A percentile compares a stretch with the other conserved stretches of the same genome.
phyloP scores from a whole-genome alignment of 148 eudicot species.

The Drosera capensis region DNA sequence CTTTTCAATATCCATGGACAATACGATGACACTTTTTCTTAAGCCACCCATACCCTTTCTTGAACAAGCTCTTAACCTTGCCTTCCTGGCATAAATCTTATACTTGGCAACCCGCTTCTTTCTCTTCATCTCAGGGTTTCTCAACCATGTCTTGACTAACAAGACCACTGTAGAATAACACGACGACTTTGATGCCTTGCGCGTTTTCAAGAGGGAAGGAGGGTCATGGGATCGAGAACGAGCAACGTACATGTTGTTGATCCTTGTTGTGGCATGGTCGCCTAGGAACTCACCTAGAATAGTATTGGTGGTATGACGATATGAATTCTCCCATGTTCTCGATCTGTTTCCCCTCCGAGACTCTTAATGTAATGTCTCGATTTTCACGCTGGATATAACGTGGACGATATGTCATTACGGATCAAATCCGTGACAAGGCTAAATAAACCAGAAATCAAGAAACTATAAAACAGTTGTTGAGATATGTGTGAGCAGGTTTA shows the following conservation, averaged over 20 bases:
- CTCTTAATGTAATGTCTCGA: too few species aligned
- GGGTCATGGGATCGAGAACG: background rate
- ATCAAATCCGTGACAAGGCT: too few species aligned
- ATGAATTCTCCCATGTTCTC: background rate
- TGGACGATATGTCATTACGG: too few species aligned
- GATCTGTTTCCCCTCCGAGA: background rate
- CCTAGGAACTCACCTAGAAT: background rate
- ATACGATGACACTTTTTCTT: background rate
- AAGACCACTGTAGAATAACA: background rate
- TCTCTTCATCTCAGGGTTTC: background rate
- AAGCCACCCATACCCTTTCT: background rate
- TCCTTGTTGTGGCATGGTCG: background rate
- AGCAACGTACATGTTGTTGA: background rate
- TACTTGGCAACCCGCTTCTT: background rate
- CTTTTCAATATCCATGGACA: background rate
- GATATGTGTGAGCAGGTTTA: too few species aligned
- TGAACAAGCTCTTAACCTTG: background rate
- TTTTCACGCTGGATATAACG: too few species aligned
- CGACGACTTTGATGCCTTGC: background rate
- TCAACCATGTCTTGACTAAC: background rate
- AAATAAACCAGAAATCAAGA: too few species aligned
- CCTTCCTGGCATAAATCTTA: background rate
- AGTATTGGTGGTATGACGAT: background rate
- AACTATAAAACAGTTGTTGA: too few species aligned
- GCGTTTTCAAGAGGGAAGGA: background rate